Evolutionary conservation across 2,329 filamentous ascomycete genomes (phyloP), one percentile per base, ranked within the genome.

Genomic region (Raffaelea albimanens): DNA sequence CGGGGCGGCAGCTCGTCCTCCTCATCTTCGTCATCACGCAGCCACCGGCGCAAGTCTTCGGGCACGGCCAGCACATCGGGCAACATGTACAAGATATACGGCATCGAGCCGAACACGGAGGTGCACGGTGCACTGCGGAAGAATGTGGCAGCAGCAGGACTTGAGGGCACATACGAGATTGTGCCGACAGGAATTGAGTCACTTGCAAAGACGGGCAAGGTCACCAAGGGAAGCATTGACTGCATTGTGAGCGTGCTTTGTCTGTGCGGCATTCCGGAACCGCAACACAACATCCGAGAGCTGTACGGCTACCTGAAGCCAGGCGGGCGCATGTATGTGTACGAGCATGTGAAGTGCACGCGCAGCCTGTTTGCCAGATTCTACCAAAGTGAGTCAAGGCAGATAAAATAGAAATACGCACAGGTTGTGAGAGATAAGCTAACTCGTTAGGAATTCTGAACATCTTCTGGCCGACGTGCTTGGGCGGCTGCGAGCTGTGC

Each of bases 191-290:
- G 81, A 2, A 77, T 84, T 40, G 73, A 85, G 62, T 71, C 76
- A 46, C 63, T 84, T 56, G 63, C 51, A 29, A 50, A 60, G 3
- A 57, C 60, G 2, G 44, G 42, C n/a, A 71, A 69, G 2, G 67
- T 83, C 13, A 61, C 70, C 45, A 66, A 66, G 38, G 78, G 65
- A 19, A 75, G 68, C 44, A 67, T 79, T 18, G 76, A 80, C 55
- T 76, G 73, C 59, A 74, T 83, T 48, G 75, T 83, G 42, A 74
- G 76, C 2, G 63, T 83, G 22, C 65, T 82, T 46, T 81, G 78
- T 47, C 66, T 83, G 29, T 84, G 80, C 66, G 77, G 75, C 54
- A 80, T 83, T 44, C 80, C 80, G 0, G 71, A 78, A 3, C 78
- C 77, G 3, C 64, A 75, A 55, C 62, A 65, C 53, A 77, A 81